Conservation (phyloP, 306 rosid genomes). For the Vicia faba region DNA sequence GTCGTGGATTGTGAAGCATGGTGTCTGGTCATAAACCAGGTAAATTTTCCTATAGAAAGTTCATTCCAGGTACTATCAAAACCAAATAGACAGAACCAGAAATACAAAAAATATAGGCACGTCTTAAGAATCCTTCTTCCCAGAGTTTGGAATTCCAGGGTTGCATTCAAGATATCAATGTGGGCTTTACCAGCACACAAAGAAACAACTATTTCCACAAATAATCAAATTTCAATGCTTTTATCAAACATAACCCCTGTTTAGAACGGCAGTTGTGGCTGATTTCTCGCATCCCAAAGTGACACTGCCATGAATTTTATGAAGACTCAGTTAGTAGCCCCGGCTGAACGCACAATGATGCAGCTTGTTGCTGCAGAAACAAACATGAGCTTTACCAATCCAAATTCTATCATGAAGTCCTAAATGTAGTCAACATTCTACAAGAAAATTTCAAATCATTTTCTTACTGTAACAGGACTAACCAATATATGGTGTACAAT, state of each 20-base stretch:
- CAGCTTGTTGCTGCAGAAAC: no score
- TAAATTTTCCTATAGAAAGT: no score
- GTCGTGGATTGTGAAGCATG: conserved; percentile 5
- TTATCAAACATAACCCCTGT: not conserved
- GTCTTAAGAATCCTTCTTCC: no score
- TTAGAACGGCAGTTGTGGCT: not conserved
- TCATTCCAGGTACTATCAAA: conserved; percentile 14
- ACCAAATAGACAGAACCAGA: conserved; percentile 28
- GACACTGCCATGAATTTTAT: not conserved
- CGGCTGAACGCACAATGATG: no score
- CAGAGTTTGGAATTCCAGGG: no score
- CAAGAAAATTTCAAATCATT: not conserved
- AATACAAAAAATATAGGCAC: not conserved
- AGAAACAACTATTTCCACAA: not conserved
- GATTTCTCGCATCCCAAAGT: not conserved
- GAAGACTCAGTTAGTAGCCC: not conserved
- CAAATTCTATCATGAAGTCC: no score
- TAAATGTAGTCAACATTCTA: no score
- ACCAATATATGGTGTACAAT: not conserved
- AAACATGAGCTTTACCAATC: no score
- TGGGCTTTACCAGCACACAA: no score
- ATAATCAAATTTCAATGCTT: not conserved
- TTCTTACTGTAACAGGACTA: not conserved
- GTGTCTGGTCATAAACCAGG: not conserved
- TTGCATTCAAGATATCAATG: conserved; percentile 7